These are phyloP conservation scores for Tylopilus sp. DNA, from an alignment of 1,284 basidiomycete species.

Conservation along the genomic window DNA sequence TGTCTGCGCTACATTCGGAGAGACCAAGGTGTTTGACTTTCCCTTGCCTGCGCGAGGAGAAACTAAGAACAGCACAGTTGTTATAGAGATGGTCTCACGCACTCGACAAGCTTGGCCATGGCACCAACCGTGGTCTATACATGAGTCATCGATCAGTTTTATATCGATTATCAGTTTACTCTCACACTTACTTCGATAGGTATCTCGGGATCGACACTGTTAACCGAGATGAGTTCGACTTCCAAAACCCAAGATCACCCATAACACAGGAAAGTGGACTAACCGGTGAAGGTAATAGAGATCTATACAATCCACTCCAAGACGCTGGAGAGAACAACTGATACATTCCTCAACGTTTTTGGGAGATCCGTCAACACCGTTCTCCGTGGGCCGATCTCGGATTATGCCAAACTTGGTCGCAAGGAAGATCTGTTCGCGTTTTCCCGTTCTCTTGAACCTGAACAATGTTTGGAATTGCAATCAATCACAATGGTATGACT, in stretches of 20 bases:
- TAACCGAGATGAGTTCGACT: background rate
- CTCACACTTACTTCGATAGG: constrained; percentile 28
- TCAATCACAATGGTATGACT: background rate
- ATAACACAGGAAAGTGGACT: background rate
- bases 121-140: too few species aligned
- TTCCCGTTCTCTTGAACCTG: constrained; percentile 51
- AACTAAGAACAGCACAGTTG: too few species aligned
- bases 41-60: too few species aligned
- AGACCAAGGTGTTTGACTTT: too few species aligned
- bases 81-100: too few species aligned
- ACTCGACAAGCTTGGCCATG: too few species aligned
- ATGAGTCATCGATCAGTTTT: too few species aligned
- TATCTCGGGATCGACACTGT: constrained; percentile 28
- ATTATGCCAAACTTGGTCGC: constrained; percentile 56
- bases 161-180: background rate
- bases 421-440: constrained; percentile 56
- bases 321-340: constrained; percentile 41
- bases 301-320: constrained; percentile 46
- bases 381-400: constrained; percentile 5
- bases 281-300: constrained; percentile 46
- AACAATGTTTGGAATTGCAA: background rate
- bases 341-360: constrained; percentile 37
- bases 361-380: constrained; percentile 33
- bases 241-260: too few species aligned
- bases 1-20: constrained; percentile 55